Evolutionary conservation across 768 basidiomycete species (phyloP).

Genomic region (Gautieria morchelliformis): DNA sequence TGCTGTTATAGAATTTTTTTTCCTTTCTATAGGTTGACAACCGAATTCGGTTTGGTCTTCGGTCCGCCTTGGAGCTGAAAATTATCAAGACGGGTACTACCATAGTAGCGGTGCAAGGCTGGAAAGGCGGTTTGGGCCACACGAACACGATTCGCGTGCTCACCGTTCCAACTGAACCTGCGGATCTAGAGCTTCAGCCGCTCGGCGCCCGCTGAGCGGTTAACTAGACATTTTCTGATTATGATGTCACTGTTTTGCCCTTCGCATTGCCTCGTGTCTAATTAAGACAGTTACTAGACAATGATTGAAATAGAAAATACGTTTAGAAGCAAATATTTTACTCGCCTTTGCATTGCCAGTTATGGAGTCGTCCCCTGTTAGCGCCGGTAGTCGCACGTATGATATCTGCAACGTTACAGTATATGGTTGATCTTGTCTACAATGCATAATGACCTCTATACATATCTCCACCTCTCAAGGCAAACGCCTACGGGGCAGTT

Average conservation of each 20-base stretch:
- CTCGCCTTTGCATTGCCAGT: background rate
- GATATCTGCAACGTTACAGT: background rate
- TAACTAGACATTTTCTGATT: no score
- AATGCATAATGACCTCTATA: constrained; percentile 5
- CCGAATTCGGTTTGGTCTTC: constrained; percentile 81
- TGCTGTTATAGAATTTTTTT: background rate
- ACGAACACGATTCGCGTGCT: constrained; percentile 85
- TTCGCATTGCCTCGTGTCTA: no score
- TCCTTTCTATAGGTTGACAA: constrained; percentile 59
- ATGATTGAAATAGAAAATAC: no score
- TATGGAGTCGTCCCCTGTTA: background rate
- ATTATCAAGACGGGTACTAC: constrained; percentile 84
- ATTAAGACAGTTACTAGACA: no score
- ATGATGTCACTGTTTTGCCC: no score
- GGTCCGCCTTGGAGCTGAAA: constrained; percentile 71
- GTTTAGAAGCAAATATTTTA: no score
- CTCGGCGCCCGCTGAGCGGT: constrained; percentile 21
- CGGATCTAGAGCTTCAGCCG: constrained; percentile 69
- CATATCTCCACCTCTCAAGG: background rate
- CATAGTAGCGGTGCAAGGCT: constrained; percentile 95
- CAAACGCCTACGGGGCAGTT: constrained; percentile 7
- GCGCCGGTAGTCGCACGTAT: background rate
- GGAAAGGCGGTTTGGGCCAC: constrained; percentile 96
- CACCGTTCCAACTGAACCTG: constrained; percentile 71
- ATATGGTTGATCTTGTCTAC: background rate